phyloP scores from a whole-genome alignment of 352 stramenopile species.

The Thraustochytrium sp. region DNA sequence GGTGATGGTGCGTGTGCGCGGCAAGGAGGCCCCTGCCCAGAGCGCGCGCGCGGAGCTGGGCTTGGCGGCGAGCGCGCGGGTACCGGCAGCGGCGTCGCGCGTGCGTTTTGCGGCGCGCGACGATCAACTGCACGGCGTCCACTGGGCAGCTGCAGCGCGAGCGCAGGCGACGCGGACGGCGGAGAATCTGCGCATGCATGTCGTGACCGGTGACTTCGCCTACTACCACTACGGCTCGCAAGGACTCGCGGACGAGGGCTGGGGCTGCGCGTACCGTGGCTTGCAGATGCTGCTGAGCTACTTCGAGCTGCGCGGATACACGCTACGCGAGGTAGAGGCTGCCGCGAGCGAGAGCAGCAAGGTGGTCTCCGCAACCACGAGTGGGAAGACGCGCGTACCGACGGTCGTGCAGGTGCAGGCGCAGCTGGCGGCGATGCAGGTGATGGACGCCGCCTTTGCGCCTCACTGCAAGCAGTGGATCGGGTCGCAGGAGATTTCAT shows the following conservation, averaged over 20 bases:
- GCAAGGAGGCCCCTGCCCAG: too few species aligned
- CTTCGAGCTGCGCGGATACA: conserved; percentile 56
- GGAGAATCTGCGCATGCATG: background rate
- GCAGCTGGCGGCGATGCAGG: background rate
- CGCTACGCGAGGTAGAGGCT: background rate
- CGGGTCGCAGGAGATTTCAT: conserved; percentile 20
- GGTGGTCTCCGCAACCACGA: too few species aligned
- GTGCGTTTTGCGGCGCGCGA: background rate
- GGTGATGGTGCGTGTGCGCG: background rate
- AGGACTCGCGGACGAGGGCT: conserved; percentile 69
- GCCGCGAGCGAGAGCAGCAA: background rate
- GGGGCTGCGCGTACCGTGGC: conserved; percentile 75
- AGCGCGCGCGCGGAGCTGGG: background rate
- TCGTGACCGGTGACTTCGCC: conserved; percentile 67
- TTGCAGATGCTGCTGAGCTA: conserved; percentile 74
- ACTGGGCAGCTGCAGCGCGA: background rate
- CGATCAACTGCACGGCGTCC: background rate
- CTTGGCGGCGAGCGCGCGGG: background rate
- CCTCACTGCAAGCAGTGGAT: conserved; percentile 22
- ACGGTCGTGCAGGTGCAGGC: background rate
- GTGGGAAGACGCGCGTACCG: background rate
- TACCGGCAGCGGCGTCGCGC: background rate
- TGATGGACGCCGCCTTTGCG: background rate
- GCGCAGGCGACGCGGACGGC: background rate
- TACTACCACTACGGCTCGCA: conserved; percentile 80